Evolutionary conservation across 2,329 filamentous ascomycete species (phyloP).

Genomic region (Lasiodiplodia citricola): DNA sequence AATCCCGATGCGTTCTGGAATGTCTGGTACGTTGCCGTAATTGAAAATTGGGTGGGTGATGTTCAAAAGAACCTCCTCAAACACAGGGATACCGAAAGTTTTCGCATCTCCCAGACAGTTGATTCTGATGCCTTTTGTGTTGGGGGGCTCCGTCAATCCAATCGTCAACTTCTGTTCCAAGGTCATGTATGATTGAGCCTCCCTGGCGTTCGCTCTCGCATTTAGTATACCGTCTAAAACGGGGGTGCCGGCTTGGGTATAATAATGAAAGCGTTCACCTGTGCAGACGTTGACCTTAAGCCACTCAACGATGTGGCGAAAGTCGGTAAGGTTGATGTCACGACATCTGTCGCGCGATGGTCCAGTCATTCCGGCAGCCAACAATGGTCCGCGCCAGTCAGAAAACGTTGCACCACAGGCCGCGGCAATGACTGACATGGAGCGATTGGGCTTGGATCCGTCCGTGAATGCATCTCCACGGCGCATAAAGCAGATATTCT

Average conservation of each 20-base stretch:
- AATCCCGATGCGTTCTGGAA: background rate
- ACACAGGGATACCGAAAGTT: background rate
- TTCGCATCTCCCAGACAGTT: background rate
- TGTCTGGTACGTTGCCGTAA: background rate
- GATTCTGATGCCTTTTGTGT: background rate
- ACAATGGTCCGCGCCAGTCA: conserved; percentile 10
- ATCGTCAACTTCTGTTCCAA: background rate
- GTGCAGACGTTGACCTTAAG: background rate
- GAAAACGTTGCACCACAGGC: conserved; percentile 4
- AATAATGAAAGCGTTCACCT: background rate
- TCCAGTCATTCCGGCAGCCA: background rate
- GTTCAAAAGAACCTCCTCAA: background rate
- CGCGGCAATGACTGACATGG: background rate
- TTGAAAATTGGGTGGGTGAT: background rate
- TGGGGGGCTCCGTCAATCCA: background rate
- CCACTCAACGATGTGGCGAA: background rate
- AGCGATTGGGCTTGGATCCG: background rate
- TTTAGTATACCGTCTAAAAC: background rate
- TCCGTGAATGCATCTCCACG: background rate
- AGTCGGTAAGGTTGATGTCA: background rate
- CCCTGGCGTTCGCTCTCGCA: background rate
- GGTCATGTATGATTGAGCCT: background rate
- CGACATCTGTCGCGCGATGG: background rate
- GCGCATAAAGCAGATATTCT: background rate
- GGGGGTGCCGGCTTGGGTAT: background rate